Conservation (phyloP, 176 grass and related monocot genomes). For the Cocos nucifera region DNA sequence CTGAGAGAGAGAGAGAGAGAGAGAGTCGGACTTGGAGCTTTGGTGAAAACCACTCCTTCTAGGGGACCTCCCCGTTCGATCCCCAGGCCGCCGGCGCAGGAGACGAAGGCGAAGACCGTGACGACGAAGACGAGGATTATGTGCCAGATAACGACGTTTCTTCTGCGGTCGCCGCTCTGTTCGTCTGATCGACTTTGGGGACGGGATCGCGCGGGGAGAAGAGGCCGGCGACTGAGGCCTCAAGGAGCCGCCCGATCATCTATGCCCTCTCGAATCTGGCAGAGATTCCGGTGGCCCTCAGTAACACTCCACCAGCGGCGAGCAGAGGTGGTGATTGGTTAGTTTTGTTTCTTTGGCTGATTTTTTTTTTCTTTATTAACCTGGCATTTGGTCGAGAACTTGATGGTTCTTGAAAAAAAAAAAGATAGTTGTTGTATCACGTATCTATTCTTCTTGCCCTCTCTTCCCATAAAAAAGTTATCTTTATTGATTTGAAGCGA, state of each 20-base stretch:
- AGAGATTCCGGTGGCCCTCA: constrained; percentile 32
- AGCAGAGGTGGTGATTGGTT: constrained; percentile 37
- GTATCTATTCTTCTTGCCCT: too few species aligned
- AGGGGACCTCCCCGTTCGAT: constrained; percentile 16
- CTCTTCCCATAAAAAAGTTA: too few species aligned
- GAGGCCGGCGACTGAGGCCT: constrained; percentile 23
- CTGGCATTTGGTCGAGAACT: too few species aligned
- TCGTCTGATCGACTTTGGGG: background rate
- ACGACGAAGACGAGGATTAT: constrained; percentile 26
- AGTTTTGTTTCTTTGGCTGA: constrained; percentile 19
- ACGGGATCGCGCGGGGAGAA: constrained; percentile 8
- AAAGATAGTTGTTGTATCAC: too few species aligned
- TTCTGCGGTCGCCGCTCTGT: too few species aligned
- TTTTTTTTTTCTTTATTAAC: background rate
- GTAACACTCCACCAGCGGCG: constrained; percentile 37
- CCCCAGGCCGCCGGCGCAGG: background rate
- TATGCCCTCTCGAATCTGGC: constrained; percentile 39
- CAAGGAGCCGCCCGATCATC: too few species aligned
- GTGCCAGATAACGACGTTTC: constrained; percentile 1
- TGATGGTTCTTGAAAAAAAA: too few species aligned
- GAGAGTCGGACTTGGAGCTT: too few species aligned
- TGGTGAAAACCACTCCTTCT: too few species aligned
- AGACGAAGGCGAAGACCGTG: background rate
- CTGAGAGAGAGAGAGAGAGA: too few species aligned
- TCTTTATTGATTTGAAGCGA: too few species aligned